Base-by-base conservation (phyloP, 1,284 basidiomycete genomes). In the Marasmius sp. region DNA sequence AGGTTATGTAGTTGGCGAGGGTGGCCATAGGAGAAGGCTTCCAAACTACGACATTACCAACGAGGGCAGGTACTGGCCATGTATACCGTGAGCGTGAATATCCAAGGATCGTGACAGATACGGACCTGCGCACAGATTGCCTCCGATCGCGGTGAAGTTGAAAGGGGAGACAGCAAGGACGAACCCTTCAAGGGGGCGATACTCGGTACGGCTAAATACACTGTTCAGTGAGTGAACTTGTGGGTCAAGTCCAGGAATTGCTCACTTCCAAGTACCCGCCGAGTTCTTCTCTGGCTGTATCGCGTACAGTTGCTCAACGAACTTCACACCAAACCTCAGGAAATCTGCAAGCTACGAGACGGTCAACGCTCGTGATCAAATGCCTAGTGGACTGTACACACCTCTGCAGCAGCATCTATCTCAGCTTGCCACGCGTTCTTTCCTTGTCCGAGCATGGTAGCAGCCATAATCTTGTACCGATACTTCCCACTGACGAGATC, bases 341-440 rank as follows among this genome's bases (percentile, higher is more conserved):
- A 99, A 99, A 77, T 99, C 97, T 61, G 85, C 77, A 61, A 97
- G 80, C 94, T 95, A 73, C 6, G 67, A 34, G 6, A 56, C 61
- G 41, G 22, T 20, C 12, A 57, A 48, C 5, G 37, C 52, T 55
- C 36, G 22, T 33, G 18, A 12, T 11, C 27, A 20, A 5, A 45
- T 11, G 36, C 37, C n/a, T 57, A 8, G 22, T 22, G 41, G 37
- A 63, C 58, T 56, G 36, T 18, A 75, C 83, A 65, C 62, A 94
- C 92, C 88, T 98, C 97, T 16, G 97, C 97, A 34, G 95, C 97
- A 58, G 97, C 94, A 77, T 99, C 97, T 66, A 99, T 99, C 83
- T 99, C 97, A 22, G 97, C 97, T 79, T 99, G 97, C 97, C 97
- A 99, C 11, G 87, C 91, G 75, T 98, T 99, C 87, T 99, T 99